Conservation (phyloP, 225 moss, liverwort and hornwort genomes). For the Marchantia paleacea region DNA sequence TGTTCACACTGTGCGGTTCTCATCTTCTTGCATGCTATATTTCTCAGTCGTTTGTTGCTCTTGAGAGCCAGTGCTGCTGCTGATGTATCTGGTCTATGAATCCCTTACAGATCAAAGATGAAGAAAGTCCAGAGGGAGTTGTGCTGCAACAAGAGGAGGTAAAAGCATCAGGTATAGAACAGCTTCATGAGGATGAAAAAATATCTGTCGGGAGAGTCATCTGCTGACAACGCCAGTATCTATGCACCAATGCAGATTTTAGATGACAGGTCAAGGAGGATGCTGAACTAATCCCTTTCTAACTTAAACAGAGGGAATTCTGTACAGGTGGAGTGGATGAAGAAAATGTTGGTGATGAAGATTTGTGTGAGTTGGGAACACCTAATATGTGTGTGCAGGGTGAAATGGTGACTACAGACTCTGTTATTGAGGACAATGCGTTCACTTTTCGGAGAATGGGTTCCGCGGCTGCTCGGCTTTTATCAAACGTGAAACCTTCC, state of each 20-base stretch:
- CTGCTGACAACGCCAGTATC: not conserved
- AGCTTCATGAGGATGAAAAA: not conserved
- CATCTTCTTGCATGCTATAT: too few relatives aligned
- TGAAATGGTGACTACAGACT: not conserved
- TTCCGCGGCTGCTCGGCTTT: conserved; percentile 72
- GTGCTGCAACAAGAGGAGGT: conserved; percentile 1
- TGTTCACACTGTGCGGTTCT: too few relatives aligned
- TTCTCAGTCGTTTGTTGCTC: too few relatives aligned
- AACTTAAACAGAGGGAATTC: not conserved
- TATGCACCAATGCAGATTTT: not conserved
- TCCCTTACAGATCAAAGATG: conserved; percentile 7
- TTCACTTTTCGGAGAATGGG: conserved; percentile 67
- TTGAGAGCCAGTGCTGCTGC: too few relatives aligned
- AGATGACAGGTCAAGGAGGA: not conserved
- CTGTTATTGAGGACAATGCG: conserved; percentile 21
- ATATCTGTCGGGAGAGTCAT: not conserved
- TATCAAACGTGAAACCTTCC: conserved; percentile 34
- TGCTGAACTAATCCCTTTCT: not conserved
- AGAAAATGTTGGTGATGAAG: conserved; percentile 5
- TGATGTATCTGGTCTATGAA: not conserved
- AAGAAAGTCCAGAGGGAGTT: not conserved
- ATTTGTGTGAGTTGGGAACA: not conserved
- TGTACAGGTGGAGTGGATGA: conserved; percentile 10
- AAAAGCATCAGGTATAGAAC: not conserved
- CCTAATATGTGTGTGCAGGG: not conserved